phyloP scores from a whole-genome alignment of 306 rosid species.

The Abrus precatorius region DNA sequence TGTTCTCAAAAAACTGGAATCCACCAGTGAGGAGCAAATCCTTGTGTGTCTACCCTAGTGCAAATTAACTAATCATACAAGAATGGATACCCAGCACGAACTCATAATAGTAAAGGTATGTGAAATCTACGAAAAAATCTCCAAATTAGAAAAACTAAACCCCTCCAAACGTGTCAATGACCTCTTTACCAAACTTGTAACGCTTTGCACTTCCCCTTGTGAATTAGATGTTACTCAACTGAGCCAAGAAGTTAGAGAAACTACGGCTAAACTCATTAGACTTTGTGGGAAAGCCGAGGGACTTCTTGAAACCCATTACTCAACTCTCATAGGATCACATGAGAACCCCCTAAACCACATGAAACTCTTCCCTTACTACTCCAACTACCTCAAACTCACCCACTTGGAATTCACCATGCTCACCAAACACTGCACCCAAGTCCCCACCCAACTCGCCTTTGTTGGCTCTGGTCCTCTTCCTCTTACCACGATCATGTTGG shows the following conservation, averaged over 20 bases:
- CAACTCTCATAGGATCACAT: slow-evolving; percentile 56
- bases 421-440: slow-evolving; percentile 50
- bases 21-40: slow-evolving; percentile 6
- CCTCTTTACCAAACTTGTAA: slow-evolving; percentile 72
- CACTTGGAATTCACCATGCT: slow-evolving; percentile 69
- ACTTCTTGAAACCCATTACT: slow-evolving; percentile 70
- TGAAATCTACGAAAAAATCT: slow-evolving; percentile 64
- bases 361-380: slow-evolving; percentile 70
- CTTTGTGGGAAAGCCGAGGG: slow-evolving; percentile 82
- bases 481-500: slow-evolving; percentile 76
- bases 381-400: slow-evolving; percentile 76
- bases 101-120: slow-evolving; percentile 55
- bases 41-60: not conserved
- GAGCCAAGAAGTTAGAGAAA: slow-evolving; percentile 56
- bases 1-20: slow-evolving; percentile 10
- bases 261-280: slow-evolving; percentile 61
- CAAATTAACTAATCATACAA: not conserved
- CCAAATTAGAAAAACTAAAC: slow-evolving; percentile 60
- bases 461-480: slow-evolving; percentile 86
- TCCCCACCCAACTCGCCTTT: slow-evolving; percentile 61
- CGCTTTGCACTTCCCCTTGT: slow-evolving; percentile 63
- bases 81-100: slow-evolving; percentile 64
- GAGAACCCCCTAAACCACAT: slow-evolving; percentile 62
- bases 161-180: slow-evolving; percentile 75
- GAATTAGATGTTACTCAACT: slow-evolving; percentile 58